Percentiles rank a stretch among this genome's conserved stretches.
Conservation (phyloP, 2,329 filamentous ascomycete genomes). For the Fusarium camptoceras region DNA sequence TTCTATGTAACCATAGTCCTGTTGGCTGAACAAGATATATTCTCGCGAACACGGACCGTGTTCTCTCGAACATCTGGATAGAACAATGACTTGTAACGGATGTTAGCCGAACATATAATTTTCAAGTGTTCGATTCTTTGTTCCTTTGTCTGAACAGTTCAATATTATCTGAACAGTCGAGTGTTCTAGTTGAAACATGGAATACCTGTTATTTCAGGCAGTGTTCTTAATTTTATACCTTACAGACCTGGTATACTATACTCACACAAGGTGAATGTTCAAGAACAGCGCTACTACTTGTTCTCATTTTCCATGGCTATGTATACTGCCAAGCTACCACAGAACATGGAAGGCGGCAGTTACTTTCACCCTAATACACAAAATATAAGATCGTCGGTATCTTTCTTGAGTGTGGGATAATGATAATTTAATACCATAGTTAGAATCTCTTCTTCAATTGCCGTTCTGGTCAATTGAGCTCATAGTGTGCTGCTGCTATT, state of each 20-base stretch:
- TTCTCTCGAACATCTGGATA: background rate
- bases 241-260: background rate
- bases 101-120: background rate
- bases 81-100: background rate
- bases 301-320: background rate
- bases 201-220: background rate
- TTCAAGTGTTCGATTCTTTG: background rate
- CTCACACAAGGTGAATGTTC: background rate
- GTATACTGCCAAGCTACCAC: background rate
- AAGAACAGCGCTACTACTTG: background rate
- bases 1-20: background rate
- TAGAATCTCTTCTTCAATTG: background rate
- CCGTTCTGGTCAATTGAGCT: background rate
- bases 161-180: background rate
- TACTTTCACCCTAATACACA: background rate
- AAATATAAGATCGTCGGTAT: background rate
- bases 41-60: background rate
- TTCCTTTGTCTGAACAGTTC: background rate
- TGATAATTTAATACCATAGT: background rate
- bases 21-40: background rate
- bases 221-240: background rate
- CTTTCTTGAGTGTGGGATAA: background rate
- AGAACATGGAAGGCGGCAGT: background rate
- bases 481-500: background rate
- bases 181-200: background rate